phyloP scores from a whole-genome alignment of 2,329 filamentous ascomycete species.

The Leptosphaerulina australis region DNA sequence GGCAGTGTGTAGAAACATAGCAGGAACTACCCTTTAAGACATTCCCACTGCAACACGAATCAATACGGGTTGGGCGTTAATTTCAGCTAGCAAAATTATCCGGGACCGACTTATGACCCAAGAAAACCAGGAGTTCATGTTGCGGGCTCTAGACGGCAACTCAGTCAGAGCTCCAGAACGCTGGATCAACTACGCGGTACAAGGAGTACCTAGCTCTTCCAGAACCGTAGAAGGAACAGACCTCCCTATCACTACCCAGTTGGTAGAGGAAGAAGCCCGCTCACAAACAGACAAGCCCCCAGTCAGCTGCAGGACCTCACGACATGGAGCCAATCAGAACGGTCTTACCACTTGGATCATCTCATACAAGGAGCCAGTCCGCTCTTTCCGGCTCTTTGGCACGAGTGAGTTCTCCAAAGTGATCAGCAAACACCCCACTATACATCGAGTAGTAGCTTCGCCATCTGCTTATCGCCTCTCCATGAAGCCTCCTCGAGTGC shows the following conservation, averaged over 20 bases:
- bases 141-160: not conserved
- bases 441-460: too few relatives aligned
- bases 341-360: slow-evolving; percentile 6
- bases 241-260: not conserved
- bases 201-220: slow-evolving; percentile 10
- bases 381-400: not conserved
- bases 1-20: not conserved
- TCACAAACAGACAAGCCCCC: slow-evolving; percentile 2
- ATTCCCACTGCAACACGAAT: not conserved
- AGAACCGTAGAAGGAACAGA: not conserved
- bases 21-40: not conserved
- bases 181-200: slow-evolving; percentile 3
- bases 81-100: not conserved
- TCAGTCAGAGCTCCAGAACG: not conserved
- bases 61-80: slow-evolving; percentile 2
- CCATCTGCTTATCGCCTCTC: too few relatives aligned
- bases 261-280: slow-evolving; percentile 1
- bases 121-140: not conserved
- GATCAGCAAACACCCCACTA: too few relatives aligned
- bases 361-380: not conserved
- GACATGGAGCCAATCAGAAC: not conserved
- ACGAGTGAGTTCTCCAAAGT: too few relatives aligned
- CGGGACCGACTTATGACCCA: not conserved
- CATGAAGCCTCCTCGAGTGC: too few relatives aligned
- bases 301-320: slow-evolving; percentile 2